Base-by-base conservation (phyloP, 441 rosid species). In the Dalechampia spathulata region DNA sequence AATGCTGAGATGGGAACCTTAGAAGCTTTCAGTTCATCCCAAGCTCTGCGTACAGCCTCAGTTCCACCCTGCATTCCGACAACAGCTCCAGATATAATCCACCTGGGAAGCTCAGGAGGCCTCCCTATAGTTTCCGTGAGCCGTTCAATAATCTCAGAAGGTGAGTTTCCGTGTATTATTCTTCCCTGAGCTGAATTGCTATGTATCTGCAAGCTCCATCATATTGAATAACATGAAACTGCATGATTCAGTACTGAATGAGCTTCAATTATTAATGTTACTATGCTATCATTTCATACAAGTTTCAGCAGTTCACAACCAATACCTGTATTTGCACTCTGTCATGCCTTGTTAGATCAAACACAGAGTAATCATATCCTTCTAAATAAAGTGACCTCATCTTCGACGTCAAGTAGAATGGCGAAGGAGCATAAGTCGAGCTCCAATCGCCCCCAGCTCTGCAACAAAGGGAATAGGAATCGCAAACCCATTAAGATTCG, bases 381-480 rank as follows among this genome's bases (percentile, higher is more conserved):
- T 81, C 77, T 59, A 84, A 77, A 72, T 84, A 84, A 49, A 84
- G 81, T 52, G 87, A 84, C 72, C 70, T 77, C 91, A 81, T 84
- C 57, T 71, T 71, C 3, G 91, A 84, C 15, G 87, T 84, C 72
- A 84, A 74, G 66, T 84, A 81, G 61, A 84, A 84, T 23, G 91
- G 91, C 16, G 91, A 84, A 68, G 91, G 91, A 57, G 91, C 91
- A 63, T 84, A 84, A 57, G 91, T 84, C n/a, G 87, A 81, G 47
- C 81, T 84, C 83, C 83, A 79, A 62, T 81, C 81, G 41, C 87
- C 91, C 19, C 81, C 91, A 51, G 86, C 82, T 72, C 91, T 81
- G 74, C 67, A 64, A 60, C 12, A 46, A 26, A 22, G 11, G 17
- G n/a, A 49, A 10, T 20, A 30, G 0, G 1, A 52, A 43, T 16